phyloP scores from a whole-genome alignment of 495 filamentous ascomycete genomes.

The Daldinia caldariorum region DNA sequence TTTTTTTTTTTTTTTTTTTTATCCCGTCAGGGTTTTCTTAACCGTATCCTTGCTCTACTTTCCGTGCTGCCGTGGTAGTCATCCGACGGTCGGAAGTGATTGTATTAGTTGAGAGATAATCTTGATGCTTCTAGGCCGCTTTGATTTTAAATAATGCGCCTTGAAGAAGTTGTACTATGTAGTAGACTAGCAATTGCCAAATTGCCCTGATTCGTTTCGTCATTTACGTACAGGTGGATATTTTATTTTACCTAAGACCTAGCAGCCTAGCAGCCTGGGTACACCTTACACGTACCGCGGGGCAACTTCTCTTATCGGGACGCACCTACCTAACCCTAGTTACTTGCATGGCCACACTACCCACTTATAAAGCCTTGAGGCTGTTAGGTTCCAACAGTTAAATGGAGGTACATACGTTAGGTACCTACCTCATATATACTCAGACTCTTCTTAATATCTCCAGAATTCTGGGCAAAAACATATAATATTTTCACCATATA shows the following conservation, averaged over 20 bases:
- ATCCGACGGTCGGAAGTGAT: not conserved
- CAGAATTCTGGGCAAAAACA: not conserved
- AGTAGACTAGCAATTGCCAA: not conserved
- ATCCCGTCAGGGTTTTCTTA: not conserved
- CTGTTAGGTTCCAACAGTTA: no score
- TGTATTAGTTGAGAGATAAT: not conserved
- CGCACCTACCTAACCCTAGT: not conserved
- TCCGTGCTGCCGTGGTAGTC: not conserved
- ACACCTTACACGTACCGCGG: conserved; percentile 7
- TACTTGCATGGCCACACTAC: no score
- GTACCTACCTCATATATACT: no score
- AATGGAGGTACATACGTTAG: not conserved
- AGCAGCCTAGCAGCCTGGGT: no score
- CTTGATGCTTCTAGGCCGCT: not conserved
- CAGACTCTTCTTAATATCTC: not conserved
- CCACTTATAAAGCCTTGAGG: no score
- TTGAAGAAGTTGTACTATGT: not conserved
- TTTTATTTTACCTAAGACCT: no score
- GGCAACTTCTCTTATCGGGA: not conserved
- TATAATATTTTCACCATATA: not conserved
- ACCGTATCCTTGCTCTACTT: not conserved
- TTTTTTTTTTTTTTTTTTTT: no score
- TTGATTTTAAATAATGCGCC: conserved; percentile 6
- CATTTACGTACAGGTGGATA: conserved; percentile 1
- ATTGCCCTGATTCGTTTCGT: conserved; percentile 2